phyloP scores from a whole-genome alignment of 352 stramenopile species.

The Phytophthora crassamura region DNA sequence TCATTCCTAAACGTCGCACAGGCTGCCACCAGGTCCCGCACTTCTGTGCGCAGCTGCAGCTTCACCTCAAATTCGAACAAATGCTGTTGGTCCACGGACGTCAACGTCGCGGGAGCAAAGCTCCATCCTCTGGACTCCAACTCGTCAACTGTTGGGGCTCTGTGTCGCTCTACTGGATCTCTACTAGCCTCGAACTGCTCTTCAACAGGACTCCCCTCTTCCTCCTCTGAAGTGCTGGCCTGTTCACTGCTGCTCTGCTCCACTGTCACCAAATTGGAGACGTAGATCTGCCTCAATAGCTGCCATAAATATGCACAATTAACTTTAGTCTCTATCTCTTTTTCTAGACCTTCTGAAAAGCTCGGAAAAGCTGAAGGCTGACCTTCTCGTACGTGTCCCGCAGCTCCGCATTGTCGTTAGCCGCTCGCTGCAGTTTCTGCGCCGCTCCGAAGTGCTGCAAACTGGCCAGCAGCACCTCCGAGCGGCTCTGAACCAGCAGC shows the following conservation, averaged over 20 bases:
- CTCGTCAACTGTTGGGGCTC: conserved; percentile 19
- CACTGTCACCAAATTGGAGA: conserved; percentile 15
- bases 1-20: conserved; percentile 60
- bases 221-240: background rate
- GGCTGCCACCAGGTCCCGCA: conserved; percentile 55
- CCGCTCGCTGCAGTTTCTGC: conserved; percentile 45
- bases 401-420: conserved; percentile 42
- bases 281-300: conserved; percentile 56
- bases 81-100: conserved; percentile 67
- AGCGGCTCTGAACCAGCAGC: conserved; percentile 44
- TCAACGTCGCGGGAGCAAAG: conserved; percentile 60
- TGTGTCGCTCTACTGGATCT: conserved; percentile 5
- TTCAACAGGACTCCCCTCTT: background rate
- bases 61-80: conserved; percentile 88
- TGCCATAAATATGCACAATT: conserved; percentile 19
- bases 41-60: conserved; percentile 53
- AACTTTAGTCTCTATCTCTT: conserved; percentile 3
- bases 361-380: background rate
- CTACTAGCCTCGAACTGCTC: background rate
- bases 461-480: conserved; percentile 35
- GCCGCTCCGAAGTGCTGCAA: conserved; percentile 46
- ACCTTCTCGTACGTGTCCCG: conserved; percentile 57
- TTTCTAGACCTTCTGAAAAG: background rate
- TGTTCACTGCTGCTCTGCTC: background rate
- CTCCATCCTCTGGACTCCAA: conserved; percentile 60